These are phyloP conservation scores for Hypsizygus marmoreus DNA, from an alignment of 768 basidiomycete genomes.

Conservation along the genomic window DNA sequence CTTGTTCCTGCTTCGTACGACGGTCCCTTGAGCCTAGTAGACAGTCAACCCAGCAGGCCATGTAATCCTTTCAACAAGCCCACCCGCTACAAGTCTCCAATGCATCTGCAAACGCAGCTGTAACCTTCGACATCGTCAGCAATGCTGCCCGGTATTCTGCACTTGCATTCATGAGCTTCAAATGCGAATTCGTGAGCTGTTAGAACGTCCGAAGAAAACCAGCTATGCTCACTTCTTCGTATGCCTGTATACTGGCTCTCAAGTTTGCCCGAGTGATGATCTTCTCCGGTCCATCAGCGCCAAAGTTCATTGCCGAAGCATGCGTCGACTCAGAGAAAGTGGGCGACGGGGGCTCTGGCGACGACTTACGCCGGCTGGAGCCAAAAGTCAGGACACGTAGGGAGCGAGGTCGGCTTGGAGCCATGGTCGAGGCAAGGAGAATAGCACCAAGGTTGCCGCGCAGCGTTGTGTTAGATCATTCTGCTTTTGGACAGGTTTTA, in stretches of 20 bases:
- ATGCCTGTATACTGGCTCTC: constrained; percentile 75
- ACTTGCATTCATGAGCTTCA: constrained; percentile 73
- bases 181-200: constrained; percentile 2
- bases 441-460: not conserved
- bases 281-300: constrained; percentile 72
- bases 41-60: constrained; percentile 6
- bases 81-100: constrained; percentile 85
- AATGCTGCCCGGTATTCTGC: constrained; percentile 82
- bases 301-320: constrained; percentile 77
- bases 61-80: constrained; percentile 23
- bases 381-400: constrained; percentile 56
- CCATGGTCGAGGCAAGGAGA: constrained; percentile 41
- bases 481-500: constrained; percentile 12
- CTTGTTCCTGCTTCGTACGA: constrained; percentile 79
- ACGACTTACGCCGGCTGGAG: constrained; percentile 42
- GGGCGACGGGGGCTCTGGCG: constrained; percentile 73
- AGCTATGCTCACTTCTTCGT: constrained; percentile 66
- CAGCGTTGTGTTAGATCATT: constrained; percentile 19
- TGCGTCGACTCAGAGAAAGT: constrained; percentile 83
- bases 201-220: constrained; percentile 3
- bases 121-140: constrained; percentile 78
- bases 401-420: constrained; percentile 52
- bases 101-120: constrained; percentile 83
- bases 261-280: constrained; percentile 81
- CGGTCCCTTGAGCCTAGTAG: constrained; percentile 72